A percentile compares a stretch with the other conserved stretches of the same genome.
These are phyloP conservation scores for Hypocrella siamensis DNA, from an alignment of 2,329 filamentous ascomycete species.

Conservation along the genomic window DNA sequence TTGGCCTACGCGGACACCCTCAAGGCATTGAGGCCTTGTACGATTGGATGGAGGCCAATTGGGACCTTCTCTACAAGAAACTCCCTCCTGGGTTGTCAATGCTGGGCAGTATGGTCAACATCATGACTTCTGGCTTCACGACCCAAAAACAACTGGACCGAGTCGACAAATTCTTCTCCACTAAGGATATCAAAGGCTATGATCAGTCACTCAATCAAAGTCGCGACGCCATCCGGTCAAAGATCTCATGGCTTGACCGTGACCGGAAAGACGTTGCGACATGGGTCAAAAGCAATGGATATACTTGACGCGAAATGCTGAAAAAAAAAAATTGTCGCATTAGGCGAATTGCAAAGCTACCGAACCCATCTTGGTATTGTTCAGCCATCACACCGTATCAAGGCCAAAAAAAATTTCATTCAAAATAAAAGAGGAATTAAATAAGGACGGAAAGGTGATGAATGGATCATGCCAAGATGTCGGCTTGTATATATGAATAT, in stretches of 20 bases:
- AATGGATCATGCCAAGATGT: too few species aligned
- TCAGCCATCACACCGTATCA: too few species aligned
- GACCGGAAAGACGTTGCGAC: slow-evolving; percentile 10
- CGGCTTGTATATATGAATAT: too few species aligned
- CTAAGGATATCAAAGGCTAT: slow-evolving; percentile 71
- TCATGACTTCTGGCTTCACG: slow-evolving; percentile 71
- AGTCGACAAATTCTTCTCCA: slow-evolving; percentile 66
- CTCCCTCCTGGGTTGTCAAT: slow-evolving; percentile 78
- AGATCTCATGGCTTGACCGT: slow-evolving; percentile 26
- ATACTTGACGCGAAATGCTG: too few species aligned
- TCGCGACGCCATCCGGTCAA: slow-evolving; percentile 69
- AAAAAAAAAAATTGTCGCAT: too few species aligned
- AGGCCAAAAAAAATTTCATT: too few species aligned
- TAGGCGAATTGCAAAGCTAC: too few species aligned
- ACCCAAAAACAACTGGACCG: slow-evolving; percentile 58
- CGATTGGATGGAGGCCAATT: slow-evolving; percentile 73
- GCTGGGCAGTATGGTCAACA: slow-evolving; percentile 68
- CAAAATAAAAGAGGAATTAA: too few species aligned
- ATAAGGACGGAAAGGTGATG: too few species aligned
- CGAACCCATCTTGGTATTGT: too few species aligned
- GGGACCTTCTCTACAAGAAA: slow-evolving; percentile 68
- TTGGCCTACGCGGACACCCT: slow-evolving; percentile 60
- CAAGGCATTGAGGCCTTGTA: slow-evolving; percentile 71
- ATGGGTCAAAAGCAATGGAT: slow-evolving; percentile 11
- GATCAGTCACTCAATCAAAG: slow-evolving; percentile 84